Evolutionary conservation across 805 yeast species (phyloP).

Genomic region (Zygotorulaspora florentina): DNA sequence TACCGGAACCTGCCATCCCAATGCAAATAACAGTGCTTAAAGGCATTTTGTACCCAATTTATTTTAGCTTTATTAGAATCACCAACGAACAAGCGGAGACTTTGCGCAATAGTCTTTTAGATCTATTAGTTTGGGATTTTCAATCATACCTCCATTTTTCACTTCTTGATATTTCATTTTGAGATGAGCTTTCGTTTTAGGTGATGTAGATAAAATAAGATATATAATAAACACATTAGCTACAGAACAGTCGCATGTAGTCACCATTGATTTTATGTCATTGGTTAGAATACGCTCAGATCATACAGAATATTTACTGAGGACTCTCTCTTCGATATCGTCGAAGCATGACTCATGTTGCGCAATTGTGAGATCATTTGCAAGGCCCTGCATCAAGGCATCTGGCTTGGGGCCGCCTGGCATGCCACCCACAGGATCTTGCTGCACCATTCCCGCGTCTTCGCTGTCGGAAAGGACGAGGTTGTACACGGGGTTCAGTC

Average conservation of each 20-base stretch:
- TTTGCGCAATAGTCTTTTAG: neutral
- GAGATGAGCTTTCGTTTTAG: neutral
- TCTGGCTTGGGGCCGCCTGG: constrained; percentile 62
- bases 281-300: no score
- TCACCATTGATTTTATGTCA: no score
- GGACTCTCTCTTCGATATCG: constrained; percentile 58
- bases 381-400: constrained; percentile 61
- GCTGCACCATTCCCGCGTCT: constrained; percentile 28
- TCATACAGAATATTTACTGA: constrained; percentile 8
- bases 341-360: constrained; percentile 53
- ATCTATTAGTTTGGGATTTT: neutral
- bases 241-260: no score
- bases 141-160: neutral
- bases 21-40: constrained; percentile 47
- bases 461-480: constrained; percentile 45
- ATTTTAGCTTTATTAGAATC: neutral
- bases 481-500: constrained; percentile 74
- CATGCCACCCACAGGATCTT: constrained; percentile 34
- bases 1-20: constrained; percentile 82
- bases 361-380: constrained; percentile 67
- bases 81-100: no score
- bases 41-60: constrained; percentile 27
- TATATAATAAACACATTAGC: neutral
- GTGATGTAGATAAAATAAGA: neutral
- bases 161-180: neutral